Base-by-base conservation (phyloP, 306 rosid genomes). In the Sesbania bispinosa region DNA sequence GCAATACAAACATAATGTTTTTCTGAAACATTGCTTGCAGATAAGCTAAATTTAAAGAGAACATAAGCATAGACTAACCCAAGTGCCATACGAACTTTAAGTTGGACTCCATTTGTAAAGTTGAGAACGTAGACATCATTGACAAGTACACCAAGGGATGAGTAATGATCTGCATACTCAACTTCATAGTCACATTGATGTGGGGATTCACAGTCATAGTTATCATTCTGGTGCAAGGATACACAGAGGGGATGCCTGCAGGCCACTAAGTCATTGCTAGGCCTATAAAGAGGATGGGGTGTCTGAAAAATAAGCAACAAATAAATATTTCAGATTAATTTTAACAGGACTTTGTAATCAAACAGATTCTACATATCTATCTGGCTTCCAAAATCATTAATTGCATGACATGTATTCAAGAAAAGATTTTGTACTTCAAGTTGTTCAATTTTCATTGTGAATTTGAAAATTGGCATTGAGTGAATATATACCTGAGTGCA, bases 121-220 rank as follows among this genome's bases (percentile, higher is more conserved):
- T 87, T 90, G 85, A 93, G 78, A 45, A 80, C 60, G 70, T 88
- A 90, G 27, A 77, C 54, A 77, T 93, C 98, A 81, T 72, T 84
- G 79, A 93, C 82, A 55, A 93, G 97, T 18, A 93, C 97, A 10
- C 97, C 98, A 46, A 85, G 92, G 43, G 97, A 88, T 30, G 96
- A 90, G 74, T 90, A 90, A 3, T 90, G 93, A 67, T 93, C 98
- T 27, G 92, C 93, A 82, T 93, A 93, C 81, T 84, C 83, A 75
- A 93, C 86, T 73, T 86, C 93, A 21, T 93, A 93, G 70, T 93
- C 97, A 77, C 98, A 93, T 65, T 90, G 97, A 73, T 76, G 88
- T 20, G 89, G 92, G 21, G 45, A 72, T 14, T 87, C 92, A 51
- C 93, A 88, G 30, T 30, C 69, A 64, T 80, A 82, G 62, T 79